These are phyloP conservation scores for Acidiella bohemica DNA, from an alignment of 495 filamentous ascomycete genomes.

Conservation along the genomic window DNA sequence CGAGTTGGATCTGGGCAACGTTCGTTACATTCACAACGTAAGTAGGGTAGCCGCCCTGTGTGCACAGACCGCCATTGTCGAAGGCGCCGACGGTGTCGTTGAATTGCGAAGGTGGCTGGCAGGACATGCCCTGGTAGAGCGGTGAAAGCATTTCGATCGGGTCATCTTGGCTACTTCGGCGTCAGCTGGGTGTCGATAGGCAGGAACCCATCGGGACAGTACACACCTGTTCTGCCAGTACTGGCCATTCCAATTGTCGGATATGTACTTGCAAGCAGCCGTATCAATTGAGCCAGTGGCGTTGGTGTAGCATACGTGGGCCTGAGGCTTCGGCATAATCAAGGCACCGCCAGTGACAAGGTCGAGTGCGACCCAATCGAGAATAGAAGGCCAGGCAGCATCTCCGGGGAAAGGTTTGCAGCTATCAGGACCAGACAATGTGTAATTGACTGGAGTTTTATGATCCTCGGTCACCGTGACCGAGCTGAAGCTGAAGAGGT, in stretches of 20 bases:
- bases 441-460: constrained; percentile 6
- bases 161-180: too few relatives aligned
- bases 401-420: too few relatives aligned
- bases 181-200: too few relatives aligned
- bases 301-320: background rate
- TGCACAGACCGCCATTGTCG: too few relatives aligned
- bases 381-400: background rate
- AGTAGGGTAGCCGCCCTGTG: constrained; percentile 2
- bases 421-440: too few relatives aligned
- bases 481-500: too few relatives aligned
- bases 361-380: background rate
- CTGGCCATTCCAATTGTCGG: background rate
- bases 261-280: background rate
- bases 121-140: background rate
- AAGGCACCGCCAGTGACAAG: background rate
- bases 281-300: background rate
- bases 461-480: too few relatives aligned
- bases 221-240: too few relatives aligned
- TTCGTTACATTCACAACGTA: constrained; percentile 10
- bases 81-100: too few relatives aligned
- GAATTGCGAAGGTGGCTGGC: background rate
- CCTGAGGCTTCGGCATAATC: background rate
- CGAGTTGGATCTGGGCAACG: background rate
- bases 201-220: too few relatives aligned
- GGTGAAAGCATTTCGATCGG: background rate